These are phyloP conservation scores for Leersia perrieri DNA, from an alignment of 176 grass and related monocot genomes.

Conservation along the genomic window DNA sequence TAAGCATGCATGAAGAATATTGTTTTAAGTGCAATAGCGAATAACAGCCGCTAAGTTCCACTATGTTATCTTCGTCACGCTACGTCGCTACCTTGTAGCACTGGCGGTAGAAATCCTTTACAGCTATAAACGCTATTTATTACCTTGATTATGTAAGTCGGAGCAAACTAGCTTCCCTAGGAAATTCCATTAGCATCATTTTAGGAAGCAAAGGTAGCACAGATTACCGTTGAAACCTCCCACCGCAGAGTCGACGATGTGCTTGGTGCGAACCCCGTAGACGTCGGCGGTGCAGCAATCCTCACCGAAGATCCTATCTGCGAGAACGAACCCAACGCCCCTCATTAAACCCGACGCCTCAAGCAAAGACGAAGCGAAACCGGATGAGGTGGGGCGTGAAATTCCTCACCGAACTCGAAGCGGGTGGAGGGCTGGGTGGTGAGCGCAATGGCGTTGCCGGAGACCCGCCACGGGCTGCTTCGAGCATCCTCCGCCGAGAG, in stretches of 20 bases:
- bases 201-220: background rate
- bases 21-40: too few species aligned
- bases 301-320: slow-evolving; percentile 77
- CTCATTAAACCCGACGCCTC: background rate
- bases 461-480: slow-evolving; percentile 74
- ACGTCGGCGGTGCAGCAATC: slow-evolving; percentile 60
- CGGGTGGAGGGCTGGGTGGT: slow-evolving; percentile 45
- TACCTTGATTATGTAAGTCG: too few species aligned
- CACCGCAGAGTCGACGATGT: slow-evolving; percentile 71
- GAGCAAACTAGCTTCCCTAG: background rate
- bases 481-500: slow-evolving; percentile 63
- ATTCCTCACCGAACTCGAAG: slow-evolving; percentile 77
- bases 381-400: background rate
- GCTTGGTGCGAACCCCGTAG: slow-evolving; percentile 69
- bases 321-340: background rate
- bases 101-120: too few species aligned
- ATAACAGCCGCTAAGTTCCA: too few species aligned
- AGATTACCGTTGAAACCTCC: slow-evolving; percentile 75
- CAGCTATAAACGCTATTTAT: too few species aligned
- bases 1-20: too few species aligned
- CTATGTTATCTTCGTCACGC: too few species aligned
- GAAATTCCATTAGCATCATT: background rate
- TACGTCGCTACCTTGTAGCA: too few species aligned
- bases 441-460: slow-evolving; percentile 66
- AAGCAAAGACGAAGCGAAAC: background rate